These are phyloP conservation scores for Neodidymelliopsis sp. DNA, from an alignment of 2,329 filamentous ascomycete genomes.

Conservation along the genomic window DNA sequence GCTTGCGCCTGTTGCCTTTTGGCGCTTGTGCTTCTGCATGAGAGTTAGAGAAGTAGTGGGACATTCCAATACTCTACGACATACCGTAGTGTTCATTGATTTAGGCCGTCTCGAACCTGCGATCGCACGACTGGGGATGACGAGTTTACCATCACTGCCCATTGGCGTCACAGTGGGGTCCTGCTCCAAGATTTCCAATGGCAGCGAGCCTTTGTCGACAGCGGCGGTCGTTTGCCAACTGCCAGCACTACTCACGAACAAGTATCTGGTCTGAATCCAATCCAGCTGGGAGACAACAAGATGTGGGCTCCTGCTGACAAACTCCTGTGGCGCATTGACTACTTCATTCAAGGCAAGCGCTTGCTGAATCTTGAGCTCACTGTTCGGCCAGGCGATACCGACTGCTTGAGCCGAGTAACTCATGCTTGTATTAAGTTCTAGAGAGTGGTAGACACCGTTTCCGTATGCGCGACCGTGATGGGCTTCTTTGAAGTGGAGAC, in stretches of 20 bases:
- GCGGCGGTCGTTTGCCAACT: not conserved
- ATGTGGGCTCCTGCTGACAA: constrained; percentile 63
- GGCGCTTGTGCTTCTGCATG: constrained; percentile 33
- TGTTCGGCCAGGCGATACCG: constrained; percentile 67
- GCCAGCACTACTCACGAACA: constrained; percentile 65
- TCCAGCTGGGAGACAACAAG: constrained; percentile 78
- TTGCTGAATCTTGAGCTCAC: constrained; percentile 64
- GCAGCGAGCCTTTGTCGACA: constrained; percentile 24
- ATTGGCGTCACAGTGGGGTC: constrained; percentile 52
- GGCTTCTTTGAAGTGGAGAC: constrained; percentile 73
- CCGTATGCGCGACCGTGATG: constrained; percentile 75
- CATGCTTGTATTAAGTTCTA: constrained; percentile 63
- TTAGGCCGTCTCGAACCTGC: constrained; percentile 54
- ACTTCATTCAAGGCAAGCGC: constrained; percentile 85
- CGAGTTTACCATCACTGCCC: constrained; percentile 52
- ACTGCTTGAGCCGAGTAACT: constrained; percentile 53
- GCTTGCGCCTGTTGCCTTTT: constrained; percentile 38
- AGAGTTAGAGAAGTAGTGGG: constrained; percentile 15
- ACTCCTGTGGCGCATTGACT: constrained; percentile 74
- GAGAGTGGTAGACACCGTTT: constrained; percentile 82
- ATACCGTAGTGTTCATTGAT: constrained; percentile 24
- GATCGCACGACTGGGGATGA: constrained; percentile 62
- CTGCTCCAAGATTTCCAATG: constrained; percentile 46
- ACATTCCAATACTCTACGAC: not conserved
- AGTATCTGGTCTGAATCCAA: constrained; percentile 90